Conservation (phyloP, 176 grass and related monocot species). For the Puya raimondii region DNA sequence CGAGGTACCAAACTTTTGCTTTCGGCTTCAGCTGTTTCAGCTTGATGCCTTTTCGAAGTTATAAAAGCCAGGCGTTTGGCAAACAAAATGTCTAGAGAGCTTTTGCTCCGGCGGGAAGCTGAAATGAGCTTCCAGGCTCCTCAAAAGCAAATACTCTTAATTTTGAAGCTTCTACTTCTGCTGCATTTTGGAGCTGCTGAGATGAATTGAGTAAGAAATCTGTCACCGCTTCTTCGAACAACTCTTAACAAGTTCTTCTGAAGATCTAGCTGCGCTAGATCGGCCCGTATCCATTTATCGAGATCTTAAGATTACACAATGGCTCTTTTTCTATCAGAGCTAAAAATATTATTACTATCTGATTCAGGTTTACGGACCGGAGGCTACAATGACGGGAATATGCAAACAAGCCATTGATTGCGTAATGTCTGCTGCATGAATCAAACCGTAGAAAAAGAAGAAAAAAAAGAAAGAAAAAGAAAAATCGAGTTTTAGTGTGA, state of each 20-base stretch:
- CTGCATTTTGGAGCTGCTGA: not conserved
- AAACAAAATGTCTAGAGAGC: too few species aligned
- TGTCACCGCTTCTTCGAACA: too few species aligned
- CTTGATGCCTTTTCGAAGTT: not conserved
- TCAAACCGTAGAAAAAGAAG: not conserved
- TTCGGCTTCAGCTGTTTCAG: not conserved
- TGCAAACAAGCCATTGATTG: constrained; percentile 95
- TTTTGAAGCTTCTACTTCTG: not conserved
- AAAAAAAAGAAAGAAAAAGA: not conserved
- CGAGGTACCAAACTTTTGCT: constrained; percentile 39
- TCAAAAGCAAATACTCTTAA: too few species aligned
- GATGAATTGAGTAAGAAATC: constrained; percentile 6
- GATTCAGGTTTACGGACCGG: constrained; percentile 82
- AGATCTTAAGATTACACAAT: not conserved
- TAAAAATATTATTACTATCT: constrained; percentile 13
- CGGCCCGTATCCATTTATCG: not conserved
- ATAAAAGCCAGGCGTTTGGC: too few species aligned
- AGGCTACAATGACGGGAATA: constrained; percentile 93
- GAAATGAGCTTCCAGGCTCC: too few species aligned
- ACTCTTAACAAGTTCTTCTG: too few species aligned
- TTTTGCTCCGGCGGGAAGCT: too few species aligned
- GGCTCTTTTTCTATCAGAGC: not conserved
- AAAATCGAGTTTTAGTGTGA: not conserved
- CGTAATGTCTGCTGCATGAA: constrained; percentile 50
- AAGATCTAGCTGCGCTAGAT: not conserved